Evolutionary conservation across 176 grass and related monocot genomes (phyloP), one percentile per base, ranked within the genome.

Genomic region (Musa troglodytarum): DNA sequence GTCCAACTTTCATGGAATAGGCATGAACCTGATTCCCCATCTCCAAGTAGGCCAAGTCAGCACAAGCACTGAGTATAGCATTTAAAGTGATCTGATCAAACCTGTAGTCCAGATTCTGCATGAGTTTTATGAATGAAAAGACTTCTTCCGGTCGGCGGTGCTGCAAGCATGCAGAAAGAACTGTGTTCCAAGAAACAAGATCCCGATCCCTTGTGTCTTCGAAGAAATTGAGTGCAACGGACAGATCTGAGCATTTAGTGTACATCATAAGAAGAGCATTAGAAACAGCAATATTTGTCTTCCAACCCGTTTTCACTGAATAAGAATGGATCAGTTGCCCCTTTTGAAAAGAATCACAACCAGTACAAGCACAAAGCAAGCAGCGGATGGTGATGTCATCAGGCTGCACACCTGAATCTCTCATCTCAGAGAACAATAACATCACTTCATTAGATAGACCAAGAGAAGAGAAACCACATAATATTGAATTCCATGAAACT

Each of bases 401-500:
- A 28, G 78, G 78, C 28, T 53, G n/a, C n/a, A 73, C 9, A 15
- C 69, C 78, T 11, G 53, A 28, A 51, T 63, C 28, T 53, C 78
- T 73, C 78, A 80, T 65, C 54, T 80, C 69, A 49, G 57, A 73
- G 69, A 80, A 73, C 20, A 73, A 63, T 53, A 26, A 23, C 7
- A 73, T 52, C 20, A 56, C 69, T 64, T 80, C 78, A 28, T 73
- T 26, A 9, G 23, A 52, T 24, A 80, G 69, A 80, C 78, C 49
- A 13, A 9, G 68, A 64, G 55, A 63, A 53, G 78, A 72, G 71
- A 63, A 80, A 64, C 34, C 69, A 63, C 56, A 63, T 53, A 80
- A n/a, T 62, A 73, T 73, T 2, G 78, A 80, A 29, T 80, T 80
- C 78, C 78, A 80, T 19, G 69, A 80, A 63, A 80, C 78, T 28